A percentile compares a stretch with the other conserved stretches of the same genome.
Evolutionary conservation across 148 eudicot species (phyloP).

Genomic region (Nepenthes mirabilis): DNA sequence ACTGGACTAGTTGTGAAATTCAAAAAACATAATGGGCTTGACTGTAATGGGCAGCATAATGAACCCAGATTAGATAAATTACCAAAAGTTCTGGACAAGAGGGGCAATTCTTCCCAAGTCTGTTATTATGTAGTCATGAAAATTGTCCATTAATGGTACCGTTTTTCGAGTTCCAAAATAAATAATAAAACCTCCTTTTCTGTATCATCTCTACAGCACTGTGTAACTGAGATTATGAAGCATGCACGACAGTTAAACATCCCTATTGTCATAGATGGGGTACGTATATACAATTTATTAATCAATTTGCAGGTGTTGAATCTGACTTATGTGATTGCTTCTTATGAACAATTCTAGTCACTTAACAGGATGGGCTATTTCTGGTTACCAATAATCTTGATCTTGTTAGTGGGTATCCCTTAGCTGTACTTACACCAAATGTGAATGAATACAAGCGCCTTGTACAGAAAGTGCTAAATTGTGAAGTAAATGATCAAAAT

Average conservation of each 20-base stretch:
- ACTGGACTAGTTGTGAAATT: too few species aligned
- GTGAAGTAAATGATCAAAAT: constrained; percentile 70
- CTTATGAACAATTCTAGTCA: background rate
- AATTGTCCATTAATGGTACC: too few species aligned
- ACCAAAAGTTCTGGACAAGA: too few species aligned
- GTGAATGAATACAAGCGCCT: constrained; percentile 92
- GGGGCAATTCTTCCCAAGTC: too few species aligned
- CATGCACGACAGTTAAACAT: constrained; percentile 58
- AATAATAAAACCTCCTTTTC: background rate
- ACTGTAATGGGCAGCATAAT: too few species aligned
- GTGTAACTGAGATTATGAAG: constrained; percentile 74
- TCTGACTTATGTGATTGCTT: background rate
- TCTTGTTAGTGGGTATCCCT: constrained; percentile 70
- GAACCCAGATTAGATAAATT: too few species aligned
- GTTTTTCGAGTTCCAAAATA: too few species aligned
- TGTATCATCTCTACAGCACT: constrained; percentile 38
- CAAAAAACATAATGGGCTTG: too few species aligned
- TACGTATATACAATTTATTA: constrained; percentile 18
- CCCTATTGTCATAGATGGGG: constrained; percentile 96
- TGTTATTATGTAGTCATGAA: too few species aligned
- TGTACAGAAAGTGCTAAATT: constrained; percentile 69
- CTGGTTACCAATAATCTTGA: constrained; percentile 72
- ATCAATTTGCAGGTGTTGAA: background rate
- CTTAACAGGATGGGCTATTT: constrained; percentile 87
- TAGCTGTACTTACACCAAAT: constrained; percentile 92